Percentiles rank a stretch among this genome's conserved stretches.
Evolutionary conservation across 1,284 basidiomycete species (phyloP).

Genomic region (Malassezia globosa): DNA sequence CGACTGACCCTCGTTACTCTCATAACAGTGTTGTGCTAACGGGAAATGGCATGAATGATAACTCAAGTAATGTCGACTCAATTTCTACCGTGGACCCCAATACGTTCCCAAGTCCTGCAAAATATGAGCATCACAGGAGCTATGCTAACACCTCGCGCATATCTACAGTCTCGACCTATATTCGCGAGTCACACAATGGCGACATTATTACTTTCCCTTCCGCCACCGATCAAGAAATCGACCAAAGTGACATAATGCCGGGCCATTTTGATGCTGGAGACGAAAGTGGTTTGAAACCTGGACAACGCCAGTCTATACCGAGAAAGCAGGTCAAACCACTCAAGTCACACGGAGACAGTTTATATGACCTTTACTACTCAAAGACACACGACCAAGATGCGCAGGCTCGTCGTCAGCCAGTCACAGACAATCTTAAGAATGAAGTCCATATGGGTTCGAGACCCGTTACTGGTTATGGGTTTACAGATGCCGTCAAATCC

Average conservation of each 20-base stretch:
- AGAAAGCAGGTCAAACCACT: background rate
- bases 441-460: background rate
- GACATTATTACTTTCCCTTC: constrained; percentile 14
- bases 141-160: background rate
- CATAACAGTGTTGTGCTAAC: too few species aligned
- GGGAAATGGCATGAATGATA: too few species aligned
- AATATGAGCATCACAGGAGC: too few species aligned
- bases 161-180: background rate
- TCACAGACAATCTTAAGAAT: constrained; percentile 2
- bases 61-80: too few species aligned
- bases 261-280: background rate
- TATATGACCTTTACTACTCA: constrained; percentile 13
- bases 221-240: background rate
- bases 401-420: background rate
- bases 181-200: background rate
- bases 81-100: too few species aligned
- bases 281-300: background rate
- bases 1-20: too few species aligned
- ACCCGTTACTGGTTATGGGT: background rate
- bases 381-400: constrained; percentile 2
- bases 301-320: background rate
- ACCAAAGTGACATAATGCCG: background rate
- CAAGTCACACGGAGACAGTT: constrained; percentile 6
- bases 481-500: background rate
- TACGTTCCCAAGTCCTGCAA: too few species aligned